These are phyloP conservation scores for Lepidium africanum DNA, from an alignment of 345 rosid genomes.

Conservation along the genomic window DNA sequence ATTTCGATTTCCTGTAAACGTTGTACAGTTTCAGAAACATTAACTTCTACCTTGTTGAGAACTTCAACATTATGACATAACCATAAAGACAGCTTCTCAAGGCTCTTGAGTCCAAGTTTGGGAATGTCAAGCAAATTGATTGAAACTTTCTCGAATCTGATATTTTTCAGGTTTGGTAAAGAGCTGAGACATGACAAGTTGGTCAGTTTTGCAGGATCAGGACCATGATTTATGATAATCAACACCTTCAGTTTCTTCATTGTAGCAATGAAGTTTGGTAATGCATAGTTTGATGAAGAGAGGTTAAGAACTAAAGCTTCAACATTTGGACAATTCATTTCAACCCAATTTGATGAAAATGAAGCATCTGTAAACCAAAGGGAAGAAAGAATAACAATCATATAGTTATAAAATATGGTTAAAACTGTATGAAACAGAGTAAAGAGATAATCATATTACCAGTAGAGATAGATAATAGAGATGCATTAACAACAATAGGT, in stretches of 20 bases:
- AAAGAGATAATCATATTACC: constrained; percentile 19
- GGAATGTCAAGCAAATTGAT: constrained; percentile 20
- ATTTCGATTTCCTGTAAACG: constrained; percentile 44
- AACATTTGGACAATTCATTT: constrained; percentile 36
- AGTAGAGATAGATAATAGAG: constrained; percentile 38
- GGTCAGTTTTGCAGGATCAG: constrained; percentile 25
- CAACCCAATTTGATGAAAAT: constrained; percentile 39
- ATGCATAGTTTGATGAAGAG: constrained; percentile 28
- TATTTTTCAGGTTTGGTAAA: constrained; percentile 36
- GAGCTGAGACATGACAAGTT: constrained; percentile 33
- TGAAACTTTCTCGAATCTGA: constrained; percentile 42
- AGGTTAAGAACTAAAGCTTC: constrained; percentile 43
- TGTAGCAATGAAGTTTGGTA: constrained; percentile 43
- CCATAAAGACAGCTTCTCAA: constrained; percentile 42
- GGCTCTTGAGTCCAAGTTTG: constrained; percentile 12
- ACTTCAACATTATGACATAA: constrained; percentile 32
- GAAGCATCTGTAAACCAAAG: constrained; percentile 32
- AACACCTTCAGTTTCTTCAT: constrained; percentile 42
- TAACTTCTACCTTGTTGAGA: not conserved
- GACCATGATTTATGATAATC: constrained; percentile 35
- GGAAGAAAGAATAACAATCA: not conserved
- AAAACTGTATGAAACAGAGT: not conserved
- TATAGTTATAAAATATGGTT: not conserved
- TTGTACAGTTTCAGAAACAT: constrained; percentile 26
- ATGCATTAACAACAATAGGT: constrained; percentile 19